Evolutionary conservation across 768 basidiomycete species (phyloP).

Genomic region (Kwoniella botswanensis): DNA sequence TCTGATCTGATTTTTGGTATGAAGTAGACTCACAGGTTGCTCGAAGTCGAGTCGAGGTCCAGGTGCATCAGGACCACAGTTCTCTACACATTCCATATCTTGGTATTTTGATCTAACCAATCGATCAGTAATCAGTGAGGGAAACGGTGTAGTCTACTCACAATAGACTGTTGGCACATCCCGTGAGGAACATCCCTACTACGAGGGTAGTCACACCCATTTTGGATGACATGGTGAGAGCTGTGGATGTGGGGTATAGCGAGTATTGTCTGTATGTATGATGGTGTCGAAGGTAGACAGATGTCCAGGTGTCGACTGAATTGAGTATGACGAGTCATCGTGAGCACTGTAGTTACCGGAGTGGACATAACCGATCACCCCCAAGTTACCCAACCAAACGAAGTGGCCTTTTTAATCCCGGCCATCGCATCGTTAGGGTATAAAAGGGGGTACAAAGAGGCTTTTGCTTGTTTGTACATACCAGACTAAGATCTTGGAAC

Average conservation of each 20-base stretch:
- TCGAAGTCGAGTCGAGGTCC: constrained; percentile 75
- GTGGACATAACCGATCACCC: background rate
- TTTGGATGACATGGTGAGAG: constrained; percentile 32
- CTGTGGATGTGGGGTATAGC: background rate
- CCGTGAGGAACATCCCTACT: constrained; percentile 80
- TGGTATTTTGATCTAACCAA: constrained; percentile 58
- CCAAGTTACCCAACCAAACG: too few species aligned
- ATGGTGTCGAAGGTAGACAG: background rate
- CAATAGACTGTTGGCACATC: constrained; percentile 59
- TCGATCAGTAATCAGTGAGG: constrained; percentile 50
- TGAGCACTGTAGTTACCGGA: background rate
- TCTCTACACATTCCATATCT: constrained; percentile 98
- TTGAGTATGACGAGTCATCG: background rate
- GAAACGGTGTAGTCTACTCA: constrained; percentile 27
- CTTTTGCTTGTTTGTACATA: background rate
- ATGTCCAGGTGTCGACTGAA: background rate
- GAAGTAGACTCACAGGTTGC: constrained; percentile 80
- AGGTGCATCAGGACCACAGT: constrained; percentile 74
- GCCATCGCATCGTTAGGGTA: background rate
- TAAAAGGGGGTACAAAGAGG: background rate
- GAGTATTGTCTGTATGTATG: background rate
- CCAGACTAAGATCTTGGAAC: background rate
- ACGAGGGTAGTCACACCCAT: constrained; percentile 73
- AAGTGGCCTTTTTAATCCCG: background rate
- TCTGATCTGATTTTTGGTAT: constrained; percentile 4